Percentiles rank a stretch among this genome's conserved stretches.
Conservation (phyloP, 768 basidiomycete species). For the Hygrophorus russula region DNA sequence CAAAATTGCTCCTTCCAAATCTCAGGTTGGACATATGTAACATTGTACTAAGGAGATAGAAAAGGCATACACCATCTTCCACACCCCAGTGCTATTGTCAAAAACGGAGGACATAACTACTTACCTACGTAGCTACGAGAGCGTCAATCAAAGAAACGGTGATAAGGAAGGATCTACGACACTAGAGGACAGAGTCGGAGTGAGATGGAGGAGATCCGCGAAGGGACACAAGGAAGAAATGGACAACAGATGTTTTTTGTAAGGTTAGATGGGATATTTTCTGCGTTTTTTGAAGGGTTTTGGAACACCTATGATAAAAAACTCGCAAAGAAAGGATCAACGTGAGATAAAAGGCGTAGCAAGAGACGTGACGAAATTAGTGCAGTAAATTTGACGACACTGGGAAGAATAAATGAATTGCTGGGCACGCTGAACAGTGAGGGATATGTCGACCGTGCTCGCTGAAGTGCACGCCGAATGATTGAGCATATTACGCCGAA, state of each 20-base stretch:
- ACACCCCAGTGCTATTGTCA: not conserved
- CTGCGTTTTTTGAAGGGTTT: slow-evolving; percentile 3
- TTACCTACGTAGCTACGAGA: slow-evolving; percentile 32
- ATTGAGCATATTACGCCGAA: slow-evolving; percentile 1
- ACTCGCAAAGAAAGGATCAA: slow-evolving; percentile 15
- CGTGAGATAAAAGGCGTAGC: slow-evolving; percentile 11
- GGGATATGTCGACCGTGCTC: not conserved
- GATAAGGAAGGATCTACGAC: slow-evolving; percentile 13
- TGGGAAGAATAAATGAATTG: slow-evolving; percentile 1
- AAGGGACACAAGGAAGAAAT: slow-evolving; percentile 11
- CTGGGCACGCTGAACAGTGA: slow-evolving; percentile 3
- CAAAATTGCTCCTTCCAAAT: no score
- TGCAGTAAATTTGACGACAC: slow-evolving; percentile 1
- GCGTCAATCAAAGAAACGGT: slow-evolving; percentile 10
- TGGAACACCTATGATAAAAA: not conserved
- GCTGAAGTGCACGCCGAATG: not conserved
- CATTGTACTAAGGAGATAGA: no score
- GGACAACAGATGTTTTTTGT: slow-evolving; percentile 7
- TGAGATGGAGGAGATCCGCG: slow-evolving; percentile 4
- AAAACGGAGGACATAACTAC: slow-evolving; percentile 28
- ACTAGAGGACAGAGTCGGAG: slow-evolving; percentile 14
- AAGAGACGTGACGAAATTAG: slow-evolving; percentile 6
- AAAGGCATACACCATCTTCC: no score
- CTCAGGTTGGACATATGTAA: no score
- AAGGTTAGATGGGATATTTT: slow-evolving; percentile 5